phyloP scores from a whole-genome alignment of 208 protist genomes.

The Leishmania turanica region DNA sequence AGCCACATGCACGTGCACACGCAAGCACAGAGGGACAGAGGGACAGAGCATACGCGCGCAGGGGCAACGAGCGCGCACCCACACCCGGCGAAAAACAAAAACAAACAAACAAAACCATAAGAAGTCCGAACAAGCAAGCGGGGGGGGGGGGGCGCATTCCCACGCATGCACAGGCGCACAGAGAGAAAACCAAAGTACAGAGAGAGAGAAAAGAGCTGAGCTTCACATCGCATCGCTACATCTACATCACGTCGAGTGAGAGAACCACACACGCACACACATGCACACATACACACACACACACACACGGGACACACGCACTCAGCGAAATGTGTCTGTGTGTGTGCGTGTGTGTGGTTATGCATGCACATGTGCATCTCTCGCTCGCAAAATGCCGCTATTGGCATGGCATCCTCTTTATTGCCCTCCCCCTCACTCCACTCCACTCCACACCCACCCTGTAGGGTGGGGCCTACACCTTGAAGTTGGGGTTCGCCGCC shows the following conservation, averaged over 20 bases:
- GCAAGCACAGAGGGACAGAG: not conserved
- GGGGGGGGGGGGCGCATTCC: too few species aligned
- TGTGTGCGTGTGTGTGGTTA: not conserved
- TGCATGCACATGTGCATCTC: not conserved
- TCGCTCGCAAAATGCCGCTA: not conserved
- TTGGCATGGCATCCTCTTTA: not conserved
- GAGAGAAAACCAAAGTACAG: not conserved
- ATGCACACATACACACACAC: not conserved
- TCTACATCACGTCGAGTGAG: not conserved
- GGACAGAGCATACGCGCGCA: not conserved
- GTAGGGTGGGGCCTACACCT: conserved; percentile 26
- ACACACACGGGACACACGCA: not conserved
- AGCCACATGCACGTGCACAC: not conserved
- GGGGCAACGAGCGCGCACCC: too few species aligned
- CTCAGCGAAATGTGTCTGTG: too few species aligned
- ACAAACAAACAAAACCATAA: too few species aligned
- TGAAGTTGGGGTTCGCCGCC: conserved; percentile 67
- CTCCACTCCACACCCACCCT: not conserved
- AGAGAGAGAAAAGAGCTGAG: not conserved
- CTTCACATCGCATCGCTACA: not conserved
- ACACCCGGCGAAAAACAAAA: not conserved
- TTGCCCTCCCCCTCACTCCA: not conserved
- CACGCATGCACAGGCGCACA: not conserved
- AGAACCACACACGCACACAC: not conserved
- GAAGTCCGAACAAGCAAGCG: too few species aligned